These are phyloP conservation scores for Aureobasidium pullulans DNA, from an alignment of 2,329 filamentous ascomycete genomes.

Conservation along the genomic window DNA sequence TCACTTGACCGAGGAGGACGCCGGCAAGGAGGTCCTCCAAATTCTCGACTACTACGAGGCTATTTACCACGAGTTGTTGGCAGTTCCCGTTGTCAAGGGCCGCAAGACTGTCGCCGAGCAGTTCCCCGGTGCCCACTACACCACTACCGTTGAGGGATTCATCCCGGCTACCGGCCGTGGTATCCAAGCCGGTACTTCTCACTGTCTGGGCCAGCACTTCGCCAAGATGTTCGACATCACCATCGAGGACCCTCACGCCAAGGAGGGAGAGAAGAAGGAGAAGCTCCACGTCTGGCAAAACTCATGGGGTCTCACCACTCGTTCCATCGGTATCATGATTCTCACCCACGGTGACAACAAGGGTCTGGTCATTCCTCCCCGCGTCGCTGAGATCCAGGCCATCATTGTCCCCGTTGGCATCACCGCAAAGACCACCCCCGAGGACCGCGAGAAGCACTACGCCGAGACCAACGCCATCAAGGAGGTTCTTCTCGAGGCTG, in stretches of 20 bases:
- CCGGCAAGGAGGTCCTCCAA: slow-evolving; percentile 78
- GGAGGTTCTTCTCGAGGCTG: slow-evolving; percentile 60
- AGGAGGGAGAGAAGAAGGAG: slow-evolving; percentile 62
- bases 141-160: slow-evolving; percentile 93
- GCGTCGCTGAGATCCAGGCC: slow-evolving; percentile 77
- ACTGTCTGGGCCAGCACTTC: slow-evolving; percentile 95
- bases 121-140: slow-evolving; percentile 94
- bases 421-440: slow-evolving; percentile 75
- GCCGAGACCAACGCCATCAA: slow-evolving; percentile 67
- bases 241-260: slow-evolving; percentile 78
- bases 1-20: slow-evolving; percentile 75
- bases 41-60: slow-evolving; percentile 90
- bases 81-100: slow-evolving; percentile 89
- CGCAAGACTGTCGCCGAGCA: slow-evolving; percentile 97
- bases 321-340: slow-evolving; percentile 97
- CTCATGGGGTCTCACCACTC: slow-evolving; percentile 96
- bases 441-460: slow-evolving; percentile 69
- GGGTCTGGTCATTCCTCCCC: slow-evolving; percentile 85
- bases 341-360: slow-evolving; percentile 97
- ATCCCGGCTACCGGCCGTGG: slow-evolving; percentile 92
- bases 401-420: slow-evolving; percentile 89
- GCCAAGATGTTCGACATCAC: slow-evolving; percentile 99
- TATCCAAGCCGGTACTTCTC: slow-evolving; percentile 92
- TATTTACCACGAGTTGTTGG: slow-evolving; percentile 88
- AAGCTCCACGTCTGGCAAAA: slow-evolving; percentile 95